These are phyloP conservation scores for Blattamonas nauphoetae DNA, from an alignment of 78 protist species.

Conservation along the genomic window DNA sequence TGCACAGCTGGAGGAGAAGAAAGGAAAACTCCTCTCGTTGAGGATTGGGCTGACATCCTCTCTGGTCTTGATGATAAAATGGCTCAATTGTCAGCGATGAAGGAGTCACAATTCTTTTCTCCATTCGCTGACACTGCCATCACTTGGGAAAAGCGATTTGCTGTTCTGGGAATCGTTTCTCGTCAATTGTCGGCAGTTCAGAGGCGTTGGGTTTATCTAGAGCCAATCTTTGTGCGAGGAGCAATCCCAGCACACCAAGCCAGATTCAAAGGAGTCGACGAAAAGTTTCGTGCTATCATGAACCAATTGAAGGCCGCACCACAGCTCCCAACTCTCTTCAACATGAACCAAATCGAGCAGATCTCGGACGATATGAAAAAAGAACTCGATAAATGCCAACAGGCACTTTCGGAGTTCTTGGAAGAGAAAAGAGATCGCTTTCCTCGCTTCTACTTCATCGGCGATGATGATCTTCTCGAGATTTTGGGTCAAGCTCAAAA, in stretches of 20 bases:
- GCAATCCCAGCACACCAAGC: constrained; percentile 69
- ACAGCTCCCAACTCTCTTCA: background rate
- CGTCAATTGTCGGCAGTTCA: constrained; percentile 47
- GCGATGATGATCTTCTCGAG: constrained; percentile 46
- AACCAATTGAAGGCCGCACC: background rate
- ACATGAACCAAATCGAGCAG: background rate
- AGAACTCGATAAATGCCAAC: constrained; percentile 14
- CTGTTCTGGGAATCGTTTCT: constrained; percentile 38
- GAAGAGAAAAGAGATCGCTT: constrained; percentile 23
- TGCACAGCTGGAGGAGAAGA: background rate
- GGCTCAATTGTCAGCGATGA: constrained; percentile 49
- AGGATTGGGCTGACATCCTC: constrained; percentile 69
- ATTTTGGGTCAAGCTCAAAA: constrained; percentile 29
- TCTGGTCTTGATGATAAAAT: constrained; percentile 59
- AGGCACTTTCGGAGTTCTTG: constrained; percentile 16
- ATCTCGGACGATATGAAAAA: background rate
- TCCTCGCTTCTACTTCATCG: constrained; percentile 42
- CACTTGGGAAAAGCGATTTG: constrained; percentile 33
- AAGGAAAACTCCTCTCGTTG: constrained; percentile 29
- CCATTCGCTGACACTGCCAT: constrained; percentile 28
- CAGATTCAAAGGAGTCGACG: constrained; percentile 63
- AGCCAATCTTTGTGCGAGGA: constrained; percentile 72
- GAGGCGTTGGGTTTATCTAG: constrained; percentile 81
- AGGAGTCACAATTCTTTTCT: constrained; percentile 49
- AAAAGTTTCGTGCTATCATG: constrained; percentile 42